phyloP scores from a whole-genome alignment of 768 basidiomycete species.

The Russula ochroleuca region DNA sequence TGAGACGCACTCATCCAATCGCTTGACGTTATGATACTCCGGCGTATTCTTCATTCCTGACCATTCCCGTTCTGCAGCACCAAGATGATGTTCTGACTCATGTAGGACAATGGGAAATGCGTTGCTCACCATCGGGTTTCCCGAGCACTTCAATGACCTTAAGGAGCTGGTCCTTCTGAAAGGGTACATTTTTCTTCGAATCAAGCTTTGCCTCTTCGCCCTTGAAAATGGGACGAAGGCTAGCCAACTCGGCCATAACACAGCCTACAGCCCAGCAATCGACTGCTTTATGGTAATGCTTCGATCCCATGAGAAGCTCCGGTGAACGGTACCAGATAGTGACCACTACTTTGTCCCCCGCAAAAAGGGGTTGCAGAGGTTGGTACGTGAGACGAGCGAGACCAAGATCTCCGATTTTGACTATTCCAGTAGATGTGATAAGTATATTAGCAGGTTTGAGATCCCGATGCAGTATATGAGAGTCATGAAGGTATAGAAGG shows the following conservation, averaged over 20 bases:
- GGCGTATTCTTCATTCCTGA: conserved; percentile 80
- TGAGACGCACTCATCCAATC: conserved; percentile 63
- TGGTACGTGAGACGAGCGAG: conserved; percentile 88
- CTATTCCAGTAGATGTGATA: conserved; percentile 79
- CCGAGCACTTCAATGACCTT: conserved; percentile 97
- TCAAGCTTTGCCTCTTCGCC: conserved; percentile 98
- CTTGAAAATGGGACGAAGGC: conserved; percentile 94
- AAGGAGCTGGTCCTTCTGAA: conserved; percentile 90
- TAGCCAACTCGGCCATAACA: conserved; percentile 93
- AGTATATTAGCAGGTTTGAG: conserved; percentile 99
- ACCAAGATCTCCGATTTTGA: conserved; percentile 98
- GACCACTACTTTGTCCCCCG: conserved; percentile 97
- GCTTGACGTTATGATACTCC: conserved; percentile 79
- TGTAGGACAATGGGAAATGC: conserved; percentile 9
- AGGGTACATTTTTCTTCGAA: conserved; percentile 94
- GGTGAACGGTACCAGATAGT: conserved; percentile 99
- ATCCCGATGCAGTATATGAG: conserved; percentile 94
- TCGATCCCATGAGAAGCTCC: conserved; percentile 91
- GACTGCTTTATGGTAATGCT: conserved; percentile 95
- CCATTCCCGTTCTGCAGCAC: conserved; percentile 75
- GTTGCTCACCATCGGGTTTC: conserved; percentile 68
- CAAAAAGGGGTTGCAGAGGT: conserved; percentile 86
- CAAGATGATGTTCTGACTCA: background rate
- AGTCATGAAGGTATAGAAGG: conserved; percentile 89
- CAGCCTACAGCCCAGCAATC: conserved; percentile 99